Evolutionary conservation across 2,329 filamentous ascomycete genomes (phyloP).

Genomic region (Epichloe typhina): DNA sequence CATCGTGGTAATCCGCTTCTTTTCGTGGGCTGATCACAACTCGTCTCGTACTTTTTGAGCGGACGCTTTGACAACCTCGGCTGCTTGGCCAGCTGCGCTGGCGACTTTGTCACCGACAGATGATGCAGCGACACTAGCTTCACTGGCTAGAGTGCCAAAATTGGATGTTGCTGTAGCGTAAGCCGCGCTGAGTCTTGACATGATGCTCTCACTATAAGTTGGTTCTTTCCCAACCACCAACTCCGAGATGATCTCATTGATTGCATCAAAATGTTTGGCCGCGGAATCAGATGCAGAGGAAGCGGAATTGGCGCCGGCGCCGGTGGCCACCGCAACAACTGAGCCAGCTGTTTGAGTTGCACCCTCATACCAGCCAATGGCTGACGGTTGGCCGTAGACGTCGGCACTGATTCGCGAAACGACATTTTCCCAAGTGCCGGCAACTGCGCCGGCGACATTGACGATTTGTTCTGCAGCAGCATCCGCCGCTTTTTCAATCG

Average conservation of each 20-base stretch:
- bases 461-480: slow-evolving; percentile 27
- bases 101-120: slow-evolving; percentile 22
- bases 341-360: slow-evolving; percentile 34
- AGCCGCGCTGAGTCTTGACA: slow-evolving; percentile 55
- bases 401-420: slow-evolving; percentile 54
- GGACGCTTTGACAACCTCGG: slow-evolving; percentile 28
- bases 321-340: slow-evolving; percentile 49
- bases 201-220: slow-evolving; percentile 68
- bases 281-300: slow-evolving; percentile 46
- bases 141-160: slow-evolving; percentile 28
- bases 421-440: slow-evolving; percentile 25
- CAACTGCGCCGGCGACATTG: slow-evolving; percentile 23
- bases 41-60: slow-evolving; percentile 26
- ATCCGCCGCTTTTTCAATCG: slow-evolving; percentile 30
- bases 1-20: background rate
- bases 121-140: slow-evolving; percentile 20
- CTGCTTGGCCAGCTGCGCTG: slow-evolving; percentile 26
- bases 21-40: slow-evolving; percentile 21
- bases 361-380: slow-evolving; percentile 41
- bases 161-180: slow-evolving; percentile 55
- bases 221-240: slow-evolving; percentile 66
- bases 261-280: slow-evolving; percentile 51
- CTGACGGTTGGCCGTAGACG: slow-evolving; percentile 54
- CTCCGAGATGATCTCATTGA: slow-evolving; percentile 63
- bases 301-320: slow-evolving; percentile 21